Base-by-base conservation (phyloP, 345 rosid species). In the Alliaria petiolata region DNA sequence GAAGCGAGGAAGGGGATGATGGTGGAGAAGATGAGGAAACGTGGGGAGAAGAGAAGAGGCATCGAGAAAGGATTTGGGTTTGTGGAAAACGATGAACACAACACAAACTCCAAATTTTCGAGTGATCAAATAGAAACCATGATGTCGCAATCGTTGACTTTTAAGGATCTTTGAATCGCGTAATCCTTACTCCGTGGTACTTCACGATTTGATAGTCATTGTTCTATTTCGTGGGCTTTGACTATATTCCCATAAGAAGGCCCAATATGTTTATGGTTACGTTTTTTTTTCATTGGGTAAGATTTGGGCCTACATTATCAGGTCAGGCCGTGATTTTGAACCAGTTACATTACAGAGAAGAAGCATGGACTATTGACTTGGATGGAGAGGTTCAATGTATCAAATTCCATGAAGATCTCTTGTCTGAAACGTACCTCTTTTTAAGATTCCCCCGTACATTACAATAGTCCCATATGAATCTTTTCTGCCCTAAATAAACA, bases 1-100 rank as follows among this genome's bases (percentile, higher is more conserved):
- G 90, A 83, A 0, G 55, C 52, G 7, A 84, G n/a, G 0, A 84
- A 70, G 16, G 88, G 84, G 19, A 55, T 33, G 55, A 73, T 5
- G 11, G 53, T 0, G 12, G 51, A 49, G 22, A 84, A 43, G 64
- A 84, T 0, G 17, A 75, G 15, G 2, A 67, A 15, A 51, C 68
- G 72, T 58, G 25, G 10, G 13, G 72, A 65, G 44, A 54, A 31
- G 5, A 15, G 12, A 3, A 17, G 1, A 57, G 30, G 5, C 77
- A 73, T 73, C 38, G 70, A n/a, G n/a, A n/a, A n/a, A n/a, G n/a
- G n/a, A n/a, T n/a, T n/a, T n/a, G n/a, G n/a, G n/a, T n/a, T n/a
- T n/a, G n/a, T 3, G 25, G 25, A 22, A 22, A 22, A 22, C 25
- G 25, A 22, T 22, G 25, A 22, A 22, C 25, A 22, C n/a, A n/a